Evolutionary conservation across 2,329 filamentous ascomycete genomes (phyloP), one percentile per base, ranked within the genome.

Genomic region (Ascochyta clinopodiicola): DNA sequence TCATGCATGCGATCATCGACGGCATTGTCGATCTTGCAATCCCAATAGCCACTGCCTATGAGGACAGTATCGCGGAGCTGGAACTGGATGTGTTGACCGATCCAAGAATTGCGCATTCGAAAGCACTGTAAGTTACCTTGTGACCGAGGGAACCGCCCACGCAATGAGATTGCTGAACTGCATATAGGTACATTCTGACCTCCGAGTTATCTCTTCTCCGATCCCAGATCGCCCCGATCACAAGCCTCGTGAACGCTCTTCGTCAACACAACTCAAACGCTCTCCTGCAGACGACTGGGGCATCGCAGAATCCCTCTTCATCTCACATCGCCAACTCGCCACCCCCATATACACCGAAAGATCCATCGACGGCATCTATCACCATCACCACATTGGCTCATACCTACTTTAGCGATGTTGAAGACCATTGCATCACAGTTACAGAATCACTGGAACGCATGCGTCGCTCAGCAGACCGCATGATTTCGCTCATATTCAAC

Each of bases 401-500:
- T 71, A 94, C 90, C 0, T 96, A 97, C 70, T 83, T 97, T 4
- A 90, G 91, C 44, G 93, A 97, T 75, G 92, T 95, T 6, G 84
- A 94, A 48, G 92, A 96, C 77, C 93, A 96, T 77, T 91, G 89
- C 68, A 86, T 96, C 27, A 85, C 93, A 36, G 92, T 96, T 59
- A 88, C 88, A 0, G 88, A 93, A 64, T 84, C 85, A 6, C 84
- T 96, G 36, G 90, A 92, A 66, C 90, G 92, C 73, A 91, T 94
- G 81, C 88, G 91, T 69, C 84, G 87, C 54, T 86, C 88, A 15
- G 81, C 83, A 3, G 80, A 82, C 68, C 91, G 92, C 69, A 88
- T 96, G 79, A 95, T 95, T 64, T 89, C 90, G 62, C 81, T 96
- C 34, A 96, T 96, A 56, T 96, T 96, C 82, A 96, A 96, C 77